Percentiles rank a stretch among this genome's conserved stretches.
Evolutionary conservation across 1,139 yeast genomes (phyloP).

Genomic region (Geotrichum cucujoidarum): DNA sequence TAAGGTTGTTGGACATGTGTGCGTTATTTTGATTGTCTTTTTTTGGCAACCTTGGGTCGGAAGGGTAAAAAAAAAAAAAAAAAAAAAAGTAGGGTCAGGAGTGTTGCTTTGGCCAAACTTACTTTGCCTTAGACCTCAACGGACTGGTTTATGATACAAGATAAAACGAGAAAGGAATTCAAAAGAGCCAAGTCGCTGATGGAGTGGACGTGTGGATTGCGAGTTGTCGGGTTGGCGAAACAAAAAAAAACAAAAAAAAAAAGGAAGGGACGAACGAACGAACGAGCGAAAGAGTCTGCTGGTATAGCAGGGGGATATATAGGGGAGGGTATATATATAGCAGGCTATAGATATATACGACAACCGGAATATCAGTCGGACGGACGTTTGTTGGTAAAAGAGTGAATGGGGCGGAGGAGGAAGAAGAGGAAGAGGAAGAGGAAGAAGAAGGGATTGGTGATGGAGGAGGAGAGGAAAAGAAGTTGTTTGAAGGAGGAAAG

Average conservation of each 20-base stretch:
- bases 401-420: neutral
- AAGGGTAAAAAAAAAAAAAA: neutral
- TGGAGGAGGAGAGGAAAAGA: conserved; percentile 1
- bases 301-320: neutral
- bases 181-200: no score
- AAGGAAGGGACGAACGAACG: neutral
- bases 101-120: neutral
- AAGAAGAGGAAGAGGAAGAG: neutral
- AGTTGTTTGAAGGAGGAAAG: neutral
- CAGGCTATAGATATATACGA: no score
- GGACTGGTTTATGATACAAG: no score
- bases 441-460: conserved; percentile 1
- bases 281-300: neutral
- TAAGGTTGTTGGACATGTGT: neutral
- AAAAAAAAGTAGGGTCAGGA: neutral
- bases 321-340: neutral
- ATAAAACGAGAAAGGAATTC: neutral
- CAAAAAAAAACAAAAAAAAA: neutral
- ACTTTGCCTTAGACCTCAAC: conserved; percentile 7
- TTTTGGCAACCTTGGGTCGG: no score
- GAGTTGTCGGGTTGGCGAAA: no score
- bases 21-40: no score
- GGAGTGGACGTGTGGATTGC: no score
- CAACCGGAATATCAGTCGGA: no score
- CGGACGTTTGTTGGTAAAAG: no score